A percentile compares a stretch with the other conserved stretches of the same genome.
phyloP scores from a whole-genome alignment of 805 yeast genomes.

The Cyberlindnera xylosilytica region DNA sequence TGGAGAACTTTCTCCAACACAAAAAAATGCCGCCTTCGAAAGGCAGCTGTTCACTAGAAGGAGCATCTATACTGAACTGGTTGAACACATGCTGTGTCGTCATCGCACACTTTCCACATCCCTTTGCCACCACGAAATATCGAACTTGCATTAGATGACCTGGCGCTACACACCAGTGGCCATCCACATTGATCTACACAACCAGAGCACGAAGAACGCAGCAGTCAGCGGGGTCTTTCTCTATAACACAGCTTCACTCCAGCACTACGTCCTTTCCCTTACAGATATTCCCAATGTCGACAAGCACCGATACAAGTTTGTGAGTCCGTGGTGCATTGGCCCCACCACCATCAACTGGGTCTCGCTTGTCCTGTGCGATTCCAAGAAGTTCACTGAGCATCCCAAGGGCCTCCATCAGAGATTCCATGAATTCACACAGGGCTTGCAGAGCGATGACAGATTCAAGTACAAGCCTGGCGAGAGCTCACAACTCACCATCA shows the following conservation, averaged over 20 bases:
- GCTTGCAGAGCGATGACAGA: slow-evolving; percentile 8
- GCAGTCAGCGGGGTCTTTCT: slow-evolving; percentile 27
- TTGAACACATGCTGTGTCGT: not conserved
- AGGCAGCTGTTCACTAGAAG: too few relatives aligned
- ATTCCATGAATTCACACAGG: slow-evolving; percentile 3
- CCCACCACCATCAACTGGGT: slow-evolving; percentile 13
- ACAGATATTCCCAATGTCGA: slow-evolving; percentile 17
- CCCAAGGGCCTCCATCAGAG: not conserved
- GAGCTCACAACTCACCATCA: slow-evolving; percentile 10
- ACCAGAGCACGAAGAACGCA: slow-evolving; percentile 12
- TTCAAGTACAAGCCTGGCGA: slow-evolving; percentile 22
- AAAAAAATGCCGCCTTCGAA: too few relatives aligned
- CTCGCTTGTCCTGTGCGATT: slow-evolving; percentile 9
- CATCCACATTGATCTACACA: slow-evolving; percentile 19
- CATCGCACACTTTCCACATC: not conserved
- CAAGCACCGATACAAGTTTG: slow-evolving; percentile 15
- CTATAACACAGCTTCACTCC: slow-evolving; percentile 7
- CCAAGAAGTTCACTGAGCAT: slow-evolving; percentile 2
- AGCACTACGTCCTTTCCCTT: slow-evolving; percentile 21
- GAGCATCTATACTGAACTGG: too few relatives aligned
- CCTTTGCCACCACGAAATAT: not conserved
- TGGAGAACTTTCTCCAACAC: too few relatives aligned
- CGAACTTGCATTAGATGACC: slow-evolving; percentile 5
- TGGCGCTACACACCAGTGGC: slow-evolving; percentile 27
- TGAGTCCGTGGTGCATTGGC: slow-evolving; percentile 20